Evolutionary conservation across 441 rosid genomes (phyloP).

Genomic region (Brassica hybrid): DNA sequence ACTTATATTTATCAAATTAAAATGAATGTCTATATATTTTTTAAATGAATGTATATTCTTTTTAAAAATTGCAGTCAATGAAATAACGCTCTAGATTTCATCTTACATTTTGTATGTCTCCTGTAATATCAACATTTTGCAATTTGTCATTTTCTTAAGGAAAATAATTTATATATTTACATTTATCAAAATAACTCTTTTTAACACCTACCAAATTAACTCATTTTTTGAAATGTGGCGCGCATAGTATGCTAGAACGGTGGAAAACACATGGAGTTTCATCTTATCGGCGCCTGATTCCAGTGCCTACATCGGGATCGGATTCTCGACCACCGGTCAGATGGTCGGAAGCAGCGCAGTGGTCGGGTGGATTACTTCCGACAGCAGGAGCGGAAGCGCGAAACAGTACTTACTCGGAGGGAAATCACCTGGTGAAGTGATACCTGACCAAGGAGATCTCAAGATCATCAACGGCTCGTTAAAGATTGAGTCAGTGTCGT

Average conservation of each 20-base stretch:
- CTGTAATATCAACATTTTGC: background rate
- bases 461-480: slow-evolving; percentile 41
- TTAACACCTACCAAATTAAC: background rate
- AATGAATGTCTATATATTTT: background rate
- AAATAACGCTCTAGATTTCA: background rate
- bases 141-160: background rate
- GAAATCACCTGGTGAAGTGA: slow-evolving; percentile 44
- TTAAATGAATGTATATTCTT: background rate
- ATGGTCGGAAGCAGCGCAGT: slow-evolving; percentile 84
- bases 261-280: slow-evolving; percentile 65
- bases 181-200: too few species aligned
- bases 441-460: slow-evolving; percentile 61
- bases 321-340: slow-evolving; percentile 62
- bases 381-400: slow-evolving; percentile 31
- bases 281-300: slow-evolving; percentile 65
- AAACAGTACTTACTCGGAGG: slow-evolving; percentile 65
- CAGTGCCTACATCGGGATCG: slow-evolving; percentile 60
- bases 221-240: background rate
- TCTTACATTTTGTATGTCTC: background rate
- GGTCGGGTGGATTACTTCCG: slow-evolving; percentile 73
- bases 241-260: slow-evolving; percentile 53
- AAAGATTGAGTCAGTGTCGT: slow-evolving; percentile 49
- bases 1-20: background rate
- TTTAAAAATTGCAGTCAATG: background rate
- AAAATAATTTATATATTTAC: background rate